Evolutionary conservation across 2,329 filamentous ascomycete species (phyloP).

Genomic region (Lachnellula arida): DNA sequence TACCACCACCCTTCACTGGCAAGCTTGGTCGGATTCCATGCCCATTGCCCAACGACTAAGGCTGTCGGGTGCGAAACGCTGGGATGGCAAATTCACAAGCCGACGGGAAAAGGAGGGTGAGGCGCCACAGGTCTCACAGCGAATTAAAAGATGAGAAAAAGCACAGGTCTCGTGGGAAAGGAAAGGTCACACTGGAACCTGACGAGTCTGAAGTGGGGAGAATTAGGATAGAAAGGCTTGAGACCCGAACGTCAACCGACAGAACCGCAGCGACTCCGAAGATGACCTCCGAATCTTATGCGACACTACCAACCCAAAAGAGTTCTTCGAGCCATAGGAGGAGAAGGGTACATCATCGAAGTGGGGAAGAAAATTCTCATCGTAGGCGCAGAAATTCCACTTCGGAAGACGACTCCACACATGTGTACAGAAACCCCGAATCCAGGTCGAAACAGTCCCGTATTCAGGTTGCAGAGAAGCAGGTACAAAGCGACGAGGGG

Average conservation of each 20-base stretch:
- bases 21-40: constrained; percentile 2
- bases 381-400: constrained; percentile 19
- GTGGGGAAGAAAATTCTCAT: constrained; percentile 17
- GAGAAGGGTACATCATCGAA: constrained; percentile 16
- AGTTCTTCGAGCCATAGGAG: constrained; percentile 20
- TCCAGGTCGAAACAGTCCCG: constrained; percentile 11
- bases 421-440: constrained; percentile 20
- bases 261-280: constrained; percentile 16
- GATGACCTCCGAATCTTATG: constrained; percentile 26
- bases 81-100: constrained; percentile 17
- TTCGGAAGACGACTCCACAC: constrained; percentile 15
- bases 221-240: constrained; percentile 27
- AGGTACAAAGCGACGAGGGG: constrained; percentile 19
- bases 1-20: not conserved
- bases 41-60: constrained; percentile 19
- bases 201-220: constrained; percentile 23
- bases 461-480: constrained; percentile 17
- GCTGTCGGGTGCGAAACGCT: constrained; percentile 13
- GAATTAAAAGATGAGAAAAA: constrained; percentile 21
- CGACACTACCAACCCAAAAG: constrained; percentile 19
- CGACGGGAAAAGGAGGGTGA: constrained; percentile 18
- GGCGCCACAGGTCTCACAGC: constrained; percentile 21
- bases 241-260: constrained; percentile 13
- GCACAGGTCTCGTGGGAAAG: constrained; percentile 17
- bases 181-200: constrained; percentile 19